Percentiles rank a stretch among this genome's conserved stretches.
Evolutionary conservation across 2,329 filamentous ascomycete genomes (phyloP).

Genomic region (Biscogniauxia mediterranea): DNA sequence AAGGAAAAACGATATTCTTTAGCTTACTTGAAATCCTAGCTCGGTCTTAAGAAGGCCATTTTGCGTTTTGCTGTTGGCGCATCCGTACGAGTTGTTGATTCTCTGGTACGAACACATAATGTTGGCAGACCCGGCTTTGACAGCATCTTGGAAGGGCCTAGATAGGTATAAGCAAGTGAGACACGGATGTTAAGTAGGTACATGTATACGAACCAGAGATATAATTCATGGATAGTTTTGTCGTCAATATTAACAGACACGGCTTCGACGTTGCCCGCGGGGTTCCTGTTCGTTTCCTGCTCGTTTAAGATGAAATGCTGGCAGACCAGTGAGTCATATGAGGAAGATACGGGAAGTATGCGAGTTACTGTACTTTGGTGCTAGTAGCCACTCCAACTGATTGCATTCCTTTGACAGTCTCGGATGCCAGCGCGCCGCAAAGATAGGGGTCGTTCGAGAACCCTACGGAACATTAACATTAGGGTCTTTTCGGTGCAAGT

Average conservation of each 20-base stretch:
- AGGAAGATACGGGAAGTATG: not conserved
- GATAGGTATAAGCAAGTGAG: not conserved
- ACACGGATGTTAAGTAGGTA: not conserved
- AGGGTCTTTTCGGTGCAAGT: not conserved
- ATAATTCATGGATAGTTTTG: constrained; percentile 59
- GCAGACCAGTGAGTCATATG: not conserved
- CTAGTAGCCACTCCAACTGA: constrained; percentile 68
- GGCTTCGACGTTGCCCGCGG: constrained; percentile 52
- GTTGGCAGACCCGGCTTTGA: constrained; percentile 56
- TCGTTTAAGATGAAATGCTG: constrained; percentile 68
- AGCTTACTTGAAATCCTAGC: constrained; percentile 51
- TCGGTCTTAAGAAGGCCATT: constrained; percentile 67
- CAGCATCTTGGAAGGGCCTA: constrained; percentile 68
- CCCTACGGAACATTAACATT: constrained; percentile 18
- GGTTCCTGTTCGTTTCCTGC: constrained; percentile 71
- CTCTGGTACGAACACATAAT: constrained; percentile 68
- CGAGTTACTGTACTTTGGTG: constrained; percentile 40
- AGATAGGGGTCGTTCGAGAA: constrained; percentile 60
- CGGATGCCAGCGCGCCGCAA: constrained; percentile 40
- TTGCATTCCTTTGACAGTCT: constrained; percentile 68
- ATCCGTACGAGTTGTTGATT: constrained; percentile 69
- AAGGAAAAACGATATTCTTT: constrained; percentile 32
- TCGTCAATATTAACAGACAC: constrained; percentile 59
- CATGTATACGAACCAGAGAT: constrained; percentile 54
- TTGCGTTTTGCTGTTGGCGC: constrained; percentile 64